Evolutionary conservation across 2,329 filamentous ascomycete species (phyloP).

Genomic region (Pseudogymnoascus sp.): DNA sequence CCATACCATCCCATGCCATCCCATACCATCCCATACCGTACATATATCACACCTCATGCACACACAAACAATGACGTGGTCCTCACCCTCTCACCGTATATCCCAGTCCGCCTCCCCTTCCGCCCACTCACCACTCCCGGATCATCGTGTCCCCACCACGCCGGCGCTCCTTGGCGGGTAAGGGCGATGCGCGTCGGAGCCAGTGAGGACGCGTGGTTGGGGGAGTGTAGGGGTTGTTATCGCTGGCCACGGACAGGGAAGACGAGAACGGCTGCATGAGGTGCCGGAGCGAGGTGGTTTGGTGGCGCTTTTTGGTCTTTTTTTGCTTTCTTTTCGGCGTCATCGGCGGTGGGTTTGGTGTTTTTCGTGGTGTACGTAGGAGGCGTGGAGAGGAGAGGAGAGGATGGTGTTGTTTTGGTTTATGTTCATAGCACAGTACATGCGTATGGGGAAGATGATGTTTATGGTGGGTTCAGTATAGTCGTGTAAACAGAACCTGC

Average conservation of each 20-base stretch:
- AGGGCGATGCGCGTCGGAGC: neutral
- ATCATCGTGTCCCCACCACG: neutral
- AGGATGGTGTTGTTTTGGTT: neutral
- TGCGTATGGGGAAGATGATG: neutral
- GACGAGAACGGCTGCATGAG: constrained; percentile 5
- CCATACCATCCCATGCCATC: neutral
- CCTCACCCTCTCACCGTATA: neutral
- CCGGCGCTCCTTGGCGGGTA: neutral
- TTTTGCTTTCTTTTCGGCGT: neutral
- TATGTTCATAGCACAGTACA: neutral
- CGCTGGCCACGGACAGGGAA: neutral
- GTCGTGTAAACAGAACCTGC: neutral
- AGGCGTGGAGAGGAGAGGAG: neutral
- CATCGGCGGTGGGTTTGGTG: neutral
- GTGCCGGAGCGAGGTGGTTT: neutral
- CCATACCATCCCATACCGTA: too few species aligned
- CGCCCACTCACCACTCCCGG: neutral
- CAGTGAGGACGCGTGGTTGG: neutral
- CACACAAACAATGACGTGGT: neutral
- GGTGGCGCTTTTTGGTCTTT: neutral
- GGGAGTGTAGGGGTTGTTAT: neutral
- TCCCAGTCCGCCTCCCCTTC: neutral
- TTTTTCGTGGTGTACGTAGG: neutral
- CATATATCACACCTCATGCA: too few species aligned
- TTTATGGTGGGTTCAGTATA: neutral